Evolutionary conservation across 768 basidiomycete genomes (phyloP).

Genomic region (Lentinula guzmanii): DNA sequence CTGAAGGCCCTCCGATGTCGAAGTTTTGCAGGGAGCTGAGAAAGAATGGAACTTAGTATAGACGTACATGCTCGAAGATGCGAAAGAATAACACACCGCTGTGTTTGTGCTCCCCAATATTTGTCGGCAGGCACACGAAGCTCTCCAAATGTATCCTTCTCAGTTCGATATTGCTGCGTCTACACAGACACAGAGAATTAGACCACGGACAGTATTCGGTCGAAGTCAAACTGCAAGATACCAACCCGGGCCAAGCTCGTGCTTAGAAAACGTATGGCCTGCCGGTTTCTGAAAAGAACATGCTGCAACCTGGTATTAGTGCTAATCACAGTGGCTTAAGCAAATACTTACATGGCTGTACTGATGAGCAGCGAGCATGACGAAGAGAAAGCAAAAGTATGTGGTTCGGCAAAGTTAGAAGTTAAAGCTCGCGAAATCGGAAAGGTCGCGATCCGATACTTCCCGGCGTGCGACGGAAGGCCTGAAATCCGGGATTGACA

Average conservation of each 20-base stretch:
- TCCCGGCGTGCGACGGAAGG: not conserved
- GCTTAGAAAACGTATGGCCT: slow-evolving; percentile 1
- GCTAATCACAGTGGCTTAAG: not conserved
- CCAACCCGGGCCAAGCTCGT: not conserved
- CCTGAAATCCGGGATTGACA: not conserved
- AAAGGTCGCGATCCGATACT: not conserved
- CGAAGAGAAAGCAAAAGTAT: not conserved
- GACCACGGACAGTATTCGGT: not conserved
- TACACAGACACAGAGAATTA: slow-evolving; percentile 7
- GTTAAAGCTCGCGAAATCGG: not conserved
- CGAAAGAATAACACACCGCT: slow-evolving; percentile 48
- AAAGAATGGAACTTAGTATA: not conserved
- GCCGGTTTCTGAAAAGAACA: slow-evolving; percentile 2
- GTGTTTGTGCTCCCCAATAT: slow-evolving; percentile 99
- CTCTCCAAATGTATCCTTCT: slow-evolving; percentile 95
- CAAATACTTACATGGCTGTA: not conserved
- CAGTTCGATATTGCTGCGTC: slow-evolving; percentile 62
- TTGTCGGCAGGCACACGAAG: slow-evolving; percentile 81
- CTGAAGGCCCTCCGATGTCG: slow-evolving; percentile 93
- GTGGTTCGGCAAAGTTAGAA: not conserved
- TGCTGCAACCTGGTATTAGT: not conserved
- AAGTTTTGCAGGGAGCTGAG: slow-evolving; percentile 91
- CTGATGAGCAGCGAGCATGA: slow-evolving; percentile 1
- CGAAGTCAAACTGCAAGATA: not conserved
- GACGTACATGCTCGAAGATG: not conserved